Percentiles rank a stretch among this genome's conserved stretches.
Evolutionary conservation across 495 filamentous ascomycete genomes (phyloP).

Genomic region (Neurospora sp.): DNA sequence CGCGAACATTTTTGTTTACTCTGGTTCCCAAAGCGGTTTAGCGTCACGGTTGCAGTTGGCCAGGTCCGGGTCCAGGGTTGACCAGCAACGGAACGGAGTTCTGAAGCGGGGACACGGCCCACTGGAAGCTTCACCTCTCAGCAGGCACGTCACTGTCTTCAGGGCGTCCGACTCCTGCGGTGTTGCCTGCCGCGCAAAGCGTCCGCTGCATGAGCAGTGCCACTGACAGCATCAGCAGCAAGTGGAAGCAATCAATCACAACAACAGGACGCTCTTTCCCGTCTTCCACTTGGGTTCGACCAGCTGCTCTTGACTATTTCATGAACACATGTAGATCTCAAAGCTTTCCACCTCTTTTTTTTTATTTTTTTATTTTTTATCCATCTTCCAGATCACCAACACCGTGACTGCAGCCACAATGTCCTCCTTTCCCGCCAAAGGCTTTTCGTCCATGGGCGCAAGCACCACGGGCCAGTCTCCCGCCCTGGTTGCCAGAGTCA

Average conservation of each 20-base stretch:
- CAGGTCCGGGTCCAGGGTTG: conserved; percentile 1
- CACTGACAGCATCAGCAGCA: not conserved
- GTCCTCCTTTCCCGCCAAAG: conserved; percentile 36
- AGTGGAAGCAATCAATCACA: not conserved
- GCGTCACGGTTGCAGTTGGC: conserved; percentile 1
- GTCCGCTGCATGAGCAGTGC: not conserved
- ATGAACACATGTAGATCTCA: not conserved
- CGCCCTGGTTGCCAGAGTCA: conserved; percentile 73
- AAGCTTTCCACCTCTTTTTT: not conserved
- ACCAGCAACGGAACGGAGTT: conserved; percentile 7
- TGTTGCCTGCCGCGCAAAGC: not conserved
- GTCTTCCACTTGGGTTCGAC: not conserved
- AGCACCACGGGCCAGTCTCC: conserved; percentile 61
- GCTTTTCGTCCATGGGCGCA: conserved; percentile 46
- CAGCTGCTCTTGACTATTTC: not conserved
- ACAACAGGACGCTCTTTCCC: not conserved
- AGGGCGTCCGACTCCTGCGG: not conserved
- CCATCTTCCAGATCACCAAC: not conserved
- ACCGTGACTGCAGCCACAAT: conserved; percentile 8
- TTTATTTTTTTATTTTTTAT: not conserved
- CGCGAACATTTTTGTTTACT: conserved; percentile 20
- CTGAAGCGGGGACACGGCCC: not conserved
- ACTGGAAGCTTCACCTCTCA: conserved; percentile 4
- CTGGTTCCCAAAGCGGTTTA: conserved; percentile 16
- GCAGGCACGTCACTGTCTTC: not conserved